Percentiles rank a stretch among this genome's conserved stretches.
Conservation (phyloP, 495 filamentous ascomycete genomes). For the Patellaria atrata region DNA sequence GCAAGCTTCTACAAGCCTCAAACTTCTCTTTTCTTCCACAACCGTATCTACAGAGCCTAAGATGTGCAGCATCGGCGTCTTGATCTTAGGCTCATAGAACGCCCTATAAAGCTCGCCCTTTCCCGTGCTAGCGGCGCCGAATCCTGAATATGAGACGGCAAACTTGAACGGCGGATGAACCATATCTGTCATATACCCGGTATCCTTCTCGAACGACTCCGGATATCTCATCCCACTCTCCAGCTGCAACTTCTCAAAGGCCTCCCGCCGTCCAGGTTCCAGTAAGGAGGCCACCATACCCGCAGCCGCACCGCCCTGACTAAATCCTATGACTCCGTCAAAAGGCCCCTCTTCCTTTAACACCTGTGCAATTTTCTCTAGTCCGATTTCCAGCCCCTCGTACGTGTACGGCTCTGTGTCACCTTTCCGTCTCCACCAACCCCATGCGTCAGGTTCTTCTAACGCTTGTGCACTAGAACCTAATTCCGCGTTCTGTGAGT, state of each 20-base stretch:
- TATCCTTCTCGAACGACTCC: conserved; percentile 33
- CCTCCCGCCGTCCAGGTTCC: conserved; percentile 38
- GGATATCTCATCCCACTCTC: conserved; percentile 35
- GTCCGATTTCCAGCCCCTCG: conserved; percentile 47
- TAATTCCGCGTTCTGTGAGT: conserved; percentile 4
- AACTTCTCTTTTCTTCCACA: conserved; percentile 60
- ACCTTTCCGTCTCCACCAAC: conserved; percentile 70
- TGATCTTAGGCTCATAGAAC: conserved; percentile 63
- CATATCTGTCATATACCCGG: conserved; percentile 30
- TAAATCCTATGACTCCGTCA: conserved; percentile 31
- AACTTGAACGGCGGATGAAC: conserved; percentile 55
- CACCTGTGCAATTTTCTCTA: conserved; percentile 41
- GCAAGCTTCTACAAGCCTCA: conserved; percentile 53
- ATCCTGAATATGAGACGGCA: conserved; percentile 66
- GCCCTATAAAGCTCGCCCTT: conserved; percentile 43
- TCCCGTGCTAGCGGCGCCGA: conserved; percentile 45
- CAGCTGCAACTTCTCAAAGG: conserved; percentile 28
- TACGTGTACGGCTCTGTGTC: conserved; percentile 41
- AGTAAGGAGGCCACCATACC: conserved; percentile 51
- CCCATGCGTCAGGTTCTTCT: conserved; percentile 48
- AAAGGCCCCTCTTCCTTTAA: conserved; percentile 37
- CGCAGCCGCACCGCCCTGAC: conserved; percentile 29
- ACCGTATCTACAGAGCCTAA: conserved; percentile 78
- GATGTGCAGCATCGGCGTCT: conserved; percentile 68
- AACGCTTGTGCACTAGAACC: neutral